phyloP scores from a whole-genome alignment of 148 eudicot genomes.

The Silene conica region DNA sequence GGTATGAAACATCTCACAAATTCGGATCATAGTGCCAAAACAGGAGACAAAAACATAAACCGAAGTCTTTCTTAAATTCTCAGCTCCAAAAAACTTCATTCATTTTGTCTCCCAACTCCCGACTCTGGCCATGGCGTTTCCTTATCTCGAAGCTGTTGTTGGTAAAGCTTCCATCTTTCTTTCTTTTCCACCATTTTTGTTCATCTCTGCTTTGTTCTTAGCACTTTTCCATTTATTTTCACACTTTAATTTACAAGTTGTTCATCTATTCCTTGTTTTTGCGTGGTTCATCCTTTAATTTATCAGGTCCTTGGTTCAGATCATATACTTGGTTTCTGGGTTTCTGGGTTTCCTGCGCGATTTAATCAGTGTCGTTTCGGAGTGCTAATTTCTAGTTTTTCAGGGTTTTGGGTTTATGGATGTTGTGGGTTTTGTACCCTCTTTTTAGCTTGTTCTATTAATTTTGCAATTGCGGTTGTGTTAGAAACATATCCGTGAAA shows the following conservation, averaged over 20 bases:
- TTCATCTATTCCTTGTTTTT: neutral
- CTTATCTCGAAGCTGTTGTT: conserved; percentile 85
- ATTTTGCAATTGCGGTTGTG: neutral
- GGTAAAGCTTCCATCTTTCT: conserved; percentile 34
- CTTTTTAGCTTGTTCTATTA: neutral
- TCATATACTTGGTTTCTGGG: neutral
- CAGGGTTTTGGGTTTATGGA: neutral
- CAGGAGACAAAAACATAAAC: too few relatives aligned
- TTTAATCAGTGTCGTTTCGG: neutral
- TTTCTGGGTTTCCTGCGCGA: conserved; percentile 1
- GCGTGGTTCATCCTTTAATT: neutral
- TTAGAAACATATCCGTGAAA: neutral
- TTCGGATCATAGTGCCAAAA: too few relatives aligned
- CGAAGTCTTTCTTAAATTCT: too few relatives aligned
- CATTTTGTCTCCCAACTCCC: conserved; percentile 6
- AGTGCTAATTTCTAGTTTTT: neutral
- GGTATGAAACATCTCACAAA: too few relatives aligned
- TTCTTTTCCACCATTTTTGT: neutral
- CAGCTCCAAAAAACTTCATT: neutral
- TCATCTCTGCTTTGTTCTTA: neutral
- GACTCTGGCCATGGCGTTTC: conserved; percentile 67
- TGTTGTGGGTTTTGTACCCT: neutral
- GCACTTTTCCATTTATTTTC: neutral
- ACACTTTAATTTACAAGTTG: neutral
- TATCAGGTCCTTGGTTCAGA: neutral